Percentiles rank a stretch among this genome's conserved stretches.
phyloP scores from a whole-genome alignment of 805 yeast genomes.

The Starmerella floris region DNA sequence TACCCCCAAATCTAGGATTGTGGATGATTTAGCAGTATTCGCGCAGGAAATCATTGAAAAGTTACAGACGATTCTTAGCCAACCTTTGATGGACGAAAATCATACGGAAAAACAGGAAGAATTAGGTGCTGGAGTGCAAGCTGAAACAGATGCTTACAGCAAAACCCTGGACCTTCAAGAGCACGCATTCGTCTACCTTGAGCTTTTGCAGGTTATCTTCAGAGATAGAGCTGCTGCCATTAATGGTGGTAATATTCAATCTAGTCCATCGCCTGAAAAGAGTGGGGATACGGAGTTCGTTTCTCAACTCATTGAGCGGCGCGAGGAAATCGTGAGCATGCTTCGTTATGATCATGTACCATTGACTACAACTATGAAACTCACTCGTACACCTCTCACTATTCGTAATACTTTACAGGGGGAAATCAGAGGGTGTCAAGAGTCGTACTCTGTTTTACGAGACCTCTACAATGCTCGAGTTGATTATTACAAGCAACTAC shows the following conservation, averaged over 20 bases:
- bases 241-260: conserved; percentile 26
- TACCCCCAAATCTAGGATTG: conserved; percentile 9
- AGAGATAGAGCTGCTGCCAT: conserved; percentile 33
- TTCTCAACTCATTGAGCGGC: conserved; percentile 16
- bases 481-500: conserved; percentile 71
- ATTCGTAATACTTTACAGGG: conserved; percentile 26
- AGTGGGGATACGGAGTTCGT: conserved; percentile 20
- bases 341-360: conserved; percentile 7
- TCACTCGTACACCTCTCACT: background rate
- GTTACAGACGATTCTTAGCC: conserved; percentile 8
- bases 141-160: conserved; percentile 68
- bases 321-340: conserved; percentile 15
- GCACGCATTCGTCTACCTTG: conserved; percentile 33
- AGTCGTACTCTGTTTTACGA: conserved; percentile 41
- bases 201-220: conserved; percentile 27
- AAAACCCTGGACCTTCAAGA: conserved; percentile 66
- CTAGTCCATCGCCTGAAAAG: background rate
- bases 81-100: conserved; percentile 16
- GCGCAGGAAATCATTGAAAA: conserved; percentile 7
- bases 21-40: conserved; percentile 11
- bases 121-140: conserved; percentile 27
- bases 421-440: conserved; percentile 31
- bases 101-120: conserved; percentile 42
- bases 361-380: background rate
- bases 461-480: conserved; percentile 66